Evolutionary conservation across 2,329 filamentous ascomycete species (phyloP), one percentile per base, ranked within the genome.

Genomic region (Fusarium bulbicola): DNA sequence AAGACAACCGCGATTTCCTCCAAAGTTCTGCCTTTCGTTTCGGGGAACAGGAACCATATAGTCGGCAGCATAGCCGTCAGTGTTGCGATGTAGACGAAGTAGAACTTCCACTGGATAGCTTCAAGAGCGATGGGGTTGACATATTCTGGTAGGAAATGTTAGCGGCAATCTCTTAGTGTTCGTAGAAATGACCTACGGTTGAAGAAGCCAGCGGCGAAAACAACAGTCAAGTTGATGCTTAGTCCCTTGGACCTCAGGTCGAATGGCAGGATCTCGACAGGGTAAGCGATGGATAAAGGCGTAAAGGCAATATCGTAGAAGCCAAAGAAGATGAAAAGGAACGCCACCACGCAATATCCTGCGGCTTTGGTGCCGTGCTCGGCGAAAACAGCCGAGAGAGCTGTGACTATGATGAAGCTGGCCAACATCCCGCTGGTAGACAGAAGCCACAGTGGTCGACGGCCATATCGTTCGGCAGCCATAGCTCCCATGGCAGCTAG

Each of bases 281-380:
- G 54, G 18, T 73, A 73, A 1, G 62, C 63, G 3, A 63, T 63
- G 2, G 54, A 45, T 1, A 73, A 30, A 1, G 70, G 70, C 0
- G 70, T 73, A 3, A 59, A 70, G 13, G 70, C 70, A 28, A 74
- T 64, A 8, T 70, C 67, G 28, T 74, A 74, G 62, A 73, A 74
- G 24, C 66, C 57, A 18, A 67, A 70, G 28, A 59, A 74, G 6
- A 74, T 37, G 16, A 74, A 74, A 1, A 74, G 49, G 11, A 74
- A 70, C 0, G 66, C 61, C 1, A 74, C 63, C 3, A 66, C 71
- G 7, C 56, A 68, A 6, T 56, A 50, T 5, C 67, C 72, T 32
- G 68, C 63, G 1, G 47, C 43, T 39, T 65, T 68, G 6, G 37
- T 63, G 0, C 54, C 54, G 5, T 50, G 47, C 3, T 74, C 53